Evolutionary conservation across 495 filamentous ascomycete species (phyloP).

Genomic region (Evansstolkia leycettana): DNA sequence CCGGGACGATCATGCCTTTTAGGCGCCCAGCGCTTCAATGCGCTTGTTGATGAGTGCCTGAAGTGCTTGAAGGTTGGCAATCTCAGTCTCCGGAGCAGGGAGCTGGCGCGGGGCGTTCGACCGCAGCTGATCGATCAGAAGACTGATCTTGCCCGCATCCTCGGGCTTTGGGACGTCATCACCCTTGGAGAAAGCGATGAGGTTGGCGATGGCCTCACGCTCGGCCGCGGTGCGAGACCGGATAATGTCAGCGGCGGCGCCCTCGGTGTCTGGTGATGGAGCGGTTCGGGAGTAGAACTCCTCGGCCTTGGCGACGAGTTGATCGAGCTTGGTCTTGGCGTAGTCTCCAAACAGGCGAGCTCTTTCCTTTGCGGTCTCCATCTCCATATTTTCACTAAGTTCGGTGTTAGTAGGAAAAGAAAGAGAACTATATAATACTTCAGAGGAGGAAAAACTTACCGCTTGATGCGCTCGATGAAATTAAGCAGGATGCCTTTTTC

Average conservation of each 20-base stretch:
- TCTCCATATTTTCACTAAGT: conserved; percentile 12
- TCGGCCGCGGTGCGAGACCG: conserved; percentile 17
- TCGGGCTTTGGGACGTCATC: conserved; percentile 1
- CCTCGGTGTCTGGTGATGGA: conserved; percentile 3
- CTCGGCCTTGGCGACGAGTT: conserved; percentile 10
- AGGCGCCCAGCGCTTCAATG: conserved; percentile 5
- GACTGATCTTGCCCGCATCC: conserved; percentile 9
- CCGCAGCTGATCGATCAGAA: conserved; percentile 19
- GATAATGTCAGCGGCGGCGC: conserved; percentile 8
- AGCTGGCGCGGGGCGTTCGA: conserved; percentile 11
- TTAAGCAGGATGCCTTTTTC: conserved; percentile 67
- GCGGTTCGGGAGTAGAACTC: conserved; percentile 9
- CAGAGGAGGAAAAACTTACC: conserved; percentile 12
- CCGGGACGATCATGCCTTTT: too few species aligned
- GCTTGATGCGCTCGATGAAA: conserved; percentile 40
- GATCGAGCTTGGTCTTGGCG: conserved; percentile 12
- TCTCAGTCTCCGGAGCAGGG: conserved; percentile 13
- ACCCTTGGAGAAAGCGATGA: conserved; percentile 15
- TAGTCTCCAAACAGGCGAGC: conserved; percentile 12
- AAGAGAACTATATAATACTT: neutral
- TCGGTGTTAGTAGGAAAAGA: conserved; percentile 2
- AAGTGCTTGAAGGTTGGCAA: conserved; percentile 14
- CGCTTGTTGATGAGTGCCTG: conserved; percentile 18
- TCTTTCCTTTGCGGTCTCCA: conserved; percentile 6
- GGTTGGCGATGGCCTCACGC: conserved; percentile 16